Percentiles rank a stretch among this genome's conserved stretches.
Conservation (phyloP, 2,329 filamentous ascomycete species). For the Helicocarpus griseus region DNA sequence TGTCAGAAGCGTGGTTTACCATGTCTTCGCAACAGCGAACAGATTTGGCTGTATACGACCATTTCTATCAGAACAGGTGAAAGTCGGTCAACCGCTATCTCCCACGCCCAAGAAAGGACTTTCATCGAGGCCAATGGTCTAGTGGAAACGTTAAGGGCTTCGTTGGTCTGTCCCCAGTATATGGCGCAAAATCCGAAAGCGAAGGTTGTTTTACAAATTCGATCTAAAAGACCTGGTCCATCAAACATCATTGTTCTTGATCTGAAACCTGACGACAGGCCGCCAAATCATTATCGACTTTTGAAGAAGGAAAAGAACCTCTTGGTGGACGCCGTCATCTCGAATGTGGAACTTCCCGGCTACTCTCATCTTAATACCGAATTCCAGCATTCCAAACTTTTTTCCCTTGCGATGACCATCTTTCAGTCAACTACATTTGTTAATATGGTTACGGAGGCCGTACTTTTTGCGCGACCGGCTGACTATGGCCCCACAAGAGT, state of each 20-base stretch:
- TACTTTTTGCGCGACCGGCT: slow-evolving; percentile 6
- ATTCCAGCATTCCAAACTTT: not conserved
- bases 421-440: slow-evolving; percentile 12
- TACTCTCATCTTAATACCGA: slow-evolving; percentile 4
- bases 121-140: slow-evolving; percentile 7
- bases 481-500: slow-evolving; percentile 9
- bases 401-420: slow-evolving; percentile 12
- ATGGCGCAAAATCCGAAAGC: not conserved
- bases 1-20: slow-evolving; percentile 12
- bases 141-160: slow-evolving; percentile 2
- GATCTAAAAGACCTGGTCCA: slow-evolving; percentile 1
- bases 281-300: slow-evolving; percentile 1
- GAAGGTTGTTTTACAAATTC: slow-evolving; percentile 11
- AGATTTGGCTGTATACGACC: slow-evolving; percentile 12
- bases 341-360: slow-evolving; percentile 3
- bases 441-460: slow-evolving; percentile 9
- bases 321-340: slow-evolving; percentile 7
- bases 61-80: not conserved
- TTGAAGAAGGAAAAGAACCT: slow-evolving; percentile 3
- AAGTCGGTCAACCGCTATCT: not conserved
- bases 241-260: slow-evolving; percentile 9
- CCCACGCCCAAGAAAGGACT: slow-evolving; percentile 5
- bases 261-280: not conserved
- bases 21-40: slow-evolving; percentile 17
- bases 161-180: not conserved